phyloP scores from a whole-genome alignment of 164 flowering plant genomes.

The Stephania cephalantha region DNA sequence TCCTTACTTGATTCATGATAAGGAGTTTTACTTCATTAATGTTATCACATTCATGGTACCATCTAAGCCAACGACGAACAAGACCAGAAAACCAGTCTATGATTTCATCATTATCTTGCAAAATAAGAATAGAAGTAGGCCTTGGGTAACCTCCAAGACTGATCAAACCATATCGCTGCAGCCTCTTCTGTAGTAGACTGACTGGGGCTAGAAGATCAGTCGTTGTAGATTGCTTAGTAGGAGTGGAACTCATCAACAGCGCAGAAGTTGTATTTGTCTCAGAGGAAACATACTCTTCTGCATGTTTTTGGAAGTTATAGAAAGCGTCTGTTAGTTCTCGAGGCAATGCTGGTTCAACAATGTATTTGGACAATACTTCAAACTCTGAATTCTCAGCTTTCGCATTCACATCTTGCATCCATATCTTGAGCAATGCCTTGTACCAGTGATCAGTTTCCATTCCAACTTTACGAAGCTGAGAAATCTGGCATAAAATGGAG shows the following conservation, averaged over 20 bases:
- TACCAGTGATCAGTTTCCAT: constrained; percentile 98
- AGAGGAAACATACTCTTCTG: constrained; percentile 51
- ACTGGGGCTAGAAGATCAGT: constrained; percentile 54
- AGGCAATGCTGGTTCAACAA: constrained; percentile 78
- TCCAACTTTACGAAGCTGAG: constrained; percentile 66
- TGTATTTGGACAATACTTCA: constrained; percentile 46
- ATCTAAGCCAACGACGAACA: constrained; percentile 62
- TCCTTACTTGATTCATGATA: constrained; percentile 46
- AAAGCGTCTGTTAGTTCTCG: constrained; percentile 57
- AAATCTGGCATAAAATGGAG: constrained; percentile 54
- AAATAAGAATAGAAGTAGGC: constrained; percentile 41
- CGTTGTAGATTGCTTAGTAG: constrained; percentile 19
- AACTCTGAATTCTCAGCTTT: constrained; percentile 43
- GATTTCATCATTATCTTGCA: constrained; percentile 60
- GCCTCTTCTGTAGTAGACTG: constrained; percentile 47
- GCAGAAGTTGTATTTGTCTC: constrained; percentile 58
- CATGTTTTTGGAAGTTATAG: constrained; percentile 62
- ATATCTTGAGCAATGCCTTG: constrained; percentile 59
- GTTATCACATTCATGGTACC: constrained; percentile 55
- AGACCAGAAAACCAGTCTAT: constrained; percentile 81
- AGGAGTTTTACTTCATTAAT: constrained; percentile 50
- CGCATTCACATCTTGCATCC: constrained; percentile 72
- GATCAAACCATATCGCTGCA: constrained; percentile 59
- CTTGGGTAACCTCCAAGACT: constrained; percentile 51
- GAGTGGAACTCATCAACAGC: constrained; percentile 36